phyloP scores from a whole-genome alignment of 768 basidiomycete species.

The Gloeophyllum trabeum region DNA sequence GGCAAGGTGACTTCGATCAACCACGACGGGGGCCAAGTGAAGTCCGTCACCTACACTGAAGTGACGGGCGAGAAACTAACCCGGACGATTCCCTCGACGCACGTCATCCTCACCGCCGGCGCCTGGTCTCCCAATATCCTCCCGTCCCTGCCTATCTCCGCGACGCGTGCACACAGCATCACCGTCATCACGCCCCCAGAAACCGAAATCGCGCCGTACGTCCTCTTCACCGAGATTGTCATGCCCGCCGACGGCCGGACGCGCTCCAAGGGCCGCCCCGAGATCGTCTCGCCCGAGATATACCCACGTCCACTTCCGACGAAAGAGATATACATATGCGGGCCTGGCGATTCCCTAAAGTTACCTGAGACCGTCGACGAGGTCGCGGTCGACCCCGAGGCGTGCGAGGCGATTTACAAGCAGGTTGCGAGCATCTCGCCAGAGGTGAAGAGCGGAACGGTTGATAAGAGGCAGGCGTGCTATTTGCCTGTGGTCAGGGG shows the following conservation, averaged over 20 bases:
- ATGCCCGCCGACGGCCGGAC: slow-evolving; percentile 12
- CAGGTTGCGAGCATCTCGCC: slow-evolving; percentile 52
- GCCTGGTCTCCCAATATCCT: slow-evolving; percentile 71
- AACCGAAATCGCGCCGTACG: slow-evolving; percentile 54
- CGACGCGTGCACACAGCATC: slow-evolving; percentile 65
- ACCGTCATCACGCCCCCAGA: slow-evolving; percentile 39
- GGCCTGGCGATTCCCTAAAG: slow-evolving; percentile 60
- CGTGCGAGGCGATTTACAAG: slow-evolving; percentile 43
- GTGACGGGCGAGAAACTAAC: slow-evolving; percentile 11
- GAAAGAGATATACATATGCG: slow-evolving; percentile 68
- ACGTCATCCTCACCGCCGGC: slow-evolving; percentile 73
- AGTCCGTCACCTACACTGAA: slow-evolving; percentile 32
- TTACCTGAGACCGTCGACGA: slow-evolving; percentile 65
- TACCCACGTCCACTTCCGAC: slow-evolving; percentile 55
- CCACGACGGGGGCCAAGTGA: slow-evolving; percentile 29
- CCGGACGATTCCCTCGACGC: slow-evolving; percentile 41
- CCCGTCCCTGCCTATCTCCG: slow-evolving; percentile 43
- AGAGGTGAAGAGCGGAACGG: slow-evolving; percentile 40
- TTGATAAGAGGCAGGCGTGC: slow-evolving; percentile 59
- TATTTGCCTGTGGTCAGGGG: slow-evolving; percentile 56
- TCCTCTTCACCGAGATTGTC: slow-evolving; percentile 75
- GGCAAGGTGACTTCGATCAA: slow-evolving; percentile 37
- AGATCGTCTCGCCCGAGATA: slow-evolving; percentile 46
- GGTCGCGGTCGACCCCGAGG: slow-evolving; percentile 44
- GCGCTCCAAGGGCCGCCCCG: slow-evolving; percentile 6